These are phyloP conservation scores for Xerocomus minutiporus DNA, from an alignment of 1,284 basidiomycete genomes.

Conservation along the genomic window DNA sequence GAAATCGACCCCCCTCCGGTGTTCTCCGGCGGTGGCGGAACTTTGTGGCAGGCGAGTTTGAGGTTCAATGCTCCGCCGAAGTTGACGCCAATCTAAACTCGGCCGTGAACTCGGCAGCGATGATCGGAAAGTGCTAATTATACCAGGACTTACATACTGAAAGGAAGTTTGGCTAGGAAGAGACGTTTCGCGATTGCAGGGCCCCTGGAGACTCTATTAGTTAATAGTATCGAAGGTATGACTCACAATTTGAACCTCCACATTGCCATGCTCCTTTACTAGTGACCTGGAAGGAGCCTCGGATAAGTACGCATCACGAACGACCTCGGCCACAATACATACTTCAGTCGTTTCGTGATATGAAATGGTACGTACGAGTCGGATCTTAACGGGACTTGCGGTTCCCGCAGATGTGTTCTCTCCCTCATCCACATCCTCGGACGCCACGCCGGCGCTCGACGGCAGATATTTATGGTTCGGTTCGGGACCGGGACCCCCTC, in stretches of 20 bases:
- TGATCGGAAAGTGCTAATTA: not conserved
- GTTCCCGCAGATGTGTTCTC: not conserved
- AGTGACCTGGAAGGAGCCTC: not conserved
- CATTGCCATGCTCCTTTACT: not conserved
- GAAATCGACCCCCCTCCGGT: too few relatives aligned
- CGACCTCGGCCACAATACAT: not conserved
- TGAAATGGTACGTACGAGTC: not conserved
- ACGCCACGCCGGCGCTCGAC: not conserved
- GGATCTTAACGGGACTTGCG: not conserved
- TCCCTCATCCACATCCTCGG: not conserved
- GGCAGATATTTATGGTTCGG: not conserved
- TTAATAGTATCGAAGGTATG: not conserved
- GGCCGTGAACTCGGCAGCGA: not conserved
- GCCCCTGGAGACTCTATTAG: not conserved
- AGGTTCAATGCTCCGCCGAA: too few relatives aligned
- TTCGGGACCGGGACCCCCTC: not conserved
- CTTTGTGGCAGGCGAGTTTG: too few relatives aligned
- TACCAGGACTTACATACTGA: not conserved
- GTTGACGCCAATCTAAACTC: too few relatives aligned
- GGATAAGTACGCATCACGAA: not conserved
- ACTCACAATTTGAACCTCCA: not conserved
- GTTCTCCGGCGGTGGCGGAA: too few relatives aligned
- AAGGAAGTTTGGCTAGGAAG: too few relatives aligned
- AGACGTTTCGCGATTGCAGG: not conserved
- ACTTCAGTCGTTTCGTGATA: too few relatives aligned